Conservation (phyloP, 108 stramenopile genomes). For the Mayamaea pseudoterrestris region DNA sequence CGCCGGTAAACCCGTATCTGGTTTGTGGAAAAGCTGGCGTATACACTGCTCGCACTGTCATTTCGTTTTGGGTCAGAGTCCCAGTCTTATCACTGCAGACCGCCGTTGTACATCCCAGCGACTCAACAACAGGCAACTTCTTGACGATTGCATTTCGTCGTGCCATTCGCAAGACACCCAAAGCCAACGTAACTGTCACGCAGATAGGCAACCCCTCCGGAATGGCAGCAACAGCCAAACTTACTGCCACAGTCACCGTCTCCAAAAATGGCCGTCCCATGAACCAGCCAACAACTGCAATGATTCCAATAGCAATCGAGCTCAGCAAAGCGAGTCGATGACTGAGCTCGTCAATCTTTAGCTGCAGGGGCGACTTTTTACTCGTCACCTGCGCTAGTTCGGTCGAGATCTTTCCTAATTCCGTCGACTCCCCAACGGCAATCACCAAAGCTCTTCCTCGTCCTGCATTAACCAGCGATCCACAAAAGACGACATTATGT, state of each 20-base stretch:
- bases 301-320: slow-evolving; percentile 72
- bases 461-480: slow-evolving; percentile 84
- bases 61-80: slow-evolving; percentile 95
- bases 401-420: slow-evolving; percentile 85
- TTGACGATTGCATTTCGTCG: slow-evolving; percentile 83
- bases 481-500: slow-evolving; percentile 87
- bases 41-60: slow-evolving; percentile 68
- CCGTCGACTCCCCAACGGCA: slow-evolving; percentile 77
- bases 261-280: slow-evolving; percentile 78
- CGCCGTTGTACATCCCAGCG: slow-evolving; percentile 84
- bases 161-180: slow-evolving; percentile 93
- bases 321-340: slow-evolving; percentile 64
- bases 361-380: slow-evolving; percentile 85
- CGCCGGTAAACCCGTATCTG: slow-evolving; percentile 66
- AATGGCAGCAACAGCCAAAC: slow-evolving; percentile 87
- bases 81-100: slow-evolving; percentile 97
- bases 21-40: slow-evolving; percentile 48
- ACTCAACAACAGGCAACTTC: slow-evolving; percentile 90
- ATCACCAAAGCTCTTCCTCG: slow-evolving; percentile 83
- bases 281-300: slow-evolving; percentile 73
- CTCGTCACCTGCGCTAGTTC: slow-evolving; percentile 68
- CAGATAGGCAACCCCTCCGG: slow-evolving; percentile 91
- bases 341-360: slow-evolving; percentile 93
- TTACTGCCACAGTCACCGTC: slow-evolving; percentile 90
- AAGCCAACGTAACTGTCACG: slow-evolving; percentile 79